Percentiles rank a stretch among this genome's conserved stretches.
Conservation (phyloP, 305 asterid genomes). For the Salvia sclarea region DNA sequence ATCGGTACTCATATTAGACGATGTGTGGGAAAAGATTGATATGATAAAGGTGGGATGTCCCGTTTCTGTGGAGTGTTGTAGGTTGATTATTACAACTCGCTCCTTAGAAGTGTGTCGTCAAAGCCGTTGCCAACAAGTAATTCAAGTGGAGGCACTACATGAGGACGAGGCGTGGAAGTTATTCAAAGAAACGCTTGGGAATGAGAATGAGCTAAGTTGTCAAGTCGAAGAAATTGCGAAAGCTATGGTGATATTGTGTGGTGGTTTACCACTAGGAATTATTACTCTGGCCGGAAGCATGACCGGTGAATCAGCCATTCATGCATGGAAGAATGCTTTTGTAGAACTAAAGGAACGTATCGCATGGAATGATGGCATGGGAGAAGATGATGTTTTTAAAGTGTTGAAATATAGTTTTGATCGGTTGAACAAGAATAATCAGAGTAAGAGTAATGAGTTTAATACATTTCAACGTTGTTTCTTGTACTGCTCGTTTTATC, state of each 20-base stretch:
- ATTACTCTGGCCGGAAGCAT: not conserved
- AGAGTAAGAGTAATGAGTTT: not conserved
- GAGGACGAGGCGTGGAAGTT: too few relatives aligned
- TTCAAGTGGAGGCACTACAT: too few relatives aligned
- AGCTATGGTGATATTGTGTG: too few relatives aligned
- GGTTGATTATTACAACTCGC: slow-evolving; percentile 25
- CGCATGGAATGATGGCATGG: not conserved
- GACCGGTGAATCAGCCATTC: not conserved
- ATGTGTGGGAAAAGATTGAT: not conserved
- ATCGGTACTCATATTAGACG: slow-evolving; percentile 22
- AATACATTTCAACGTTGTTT: slow-evolving; percentile 8
- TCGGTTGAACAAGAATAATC: not conserved
- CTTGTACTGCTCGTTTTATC: slow-evolving; percentile 19
- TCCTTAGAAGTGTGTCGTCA: slow-evolving; percentile 1
- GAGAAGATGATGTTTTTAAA: not conserved
- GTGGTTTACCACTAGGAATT: too few relatives aligned
- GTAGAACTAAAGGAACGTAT: too few relatives aligned
- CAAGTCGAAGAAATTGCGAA: too few relatives aligned
- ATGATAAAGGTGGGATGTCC: slow-evolving; percentile 15
- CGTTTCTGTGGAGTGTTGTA: not conserved
- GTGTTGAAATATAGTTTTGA: slow-evolving; percentile 26
- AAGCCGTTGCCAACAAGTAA: not conserved
- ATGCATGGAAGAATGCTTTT: slow-evolving; percentile 8
- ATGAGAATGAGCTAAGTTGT: not conserved
- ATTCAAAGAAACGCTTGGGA: not conserved